A percentile compares a stretch with the other conserved stretches of the same genome.
phyloP scores from a whole-genome alignment of 2,329 filamentous ascomycete species.

The Fusarium pseudoanthophilum region DNA sequence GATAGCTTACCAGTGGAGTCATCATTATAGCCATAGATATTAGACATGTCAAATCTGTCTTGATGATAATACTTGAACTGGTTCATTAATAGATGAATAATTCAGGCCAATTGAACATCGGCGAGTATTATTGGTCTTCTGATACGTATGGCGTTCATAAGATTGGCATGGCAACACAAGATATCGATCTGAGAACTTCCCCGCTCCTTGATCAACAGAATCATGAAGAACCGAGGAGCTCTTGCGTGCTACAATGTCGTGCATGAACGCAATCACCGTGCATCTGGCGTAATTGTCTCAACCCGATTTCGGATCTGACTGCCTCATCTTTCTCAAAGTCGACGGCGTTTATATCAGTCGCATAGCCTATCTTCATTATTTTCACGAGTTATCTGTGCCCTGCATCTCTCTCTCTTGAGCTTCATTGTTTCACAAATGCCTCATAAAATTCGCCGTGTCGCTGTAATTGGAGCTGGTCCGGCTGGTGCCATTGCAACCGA shows the following conservation, averaged over 20 bases:
- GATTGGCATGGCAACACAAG: neutral
- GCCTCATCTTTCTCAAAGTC: neutral
- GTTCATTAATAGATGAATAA: too few species aligned
- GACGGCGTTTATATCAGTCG: neutral
- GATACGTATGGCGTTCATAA: neutral
- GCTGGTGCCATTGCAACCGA: conserved; percentile 33
- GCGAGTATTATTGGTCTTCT: too few species aligned
- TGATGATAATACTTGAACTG: rapidly evolving
- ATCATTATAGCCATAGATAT: neutral
- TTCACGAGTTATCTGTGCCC: neutral
- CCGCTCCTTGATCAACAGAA: neutral
- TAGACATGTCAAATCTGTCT: neutral
- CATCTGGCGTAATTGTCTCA: neutral
- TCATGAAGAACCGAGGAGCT: too few species aligned
- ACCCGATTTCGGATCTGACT: neutral
- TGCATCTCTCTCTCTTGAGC: rapidly evolving
- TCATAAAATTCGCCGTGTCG: neutral
- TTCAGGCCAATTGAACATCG: neutral
- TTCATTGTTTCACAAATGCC: neutral
- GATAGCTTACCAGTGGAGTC: too few species aligned
- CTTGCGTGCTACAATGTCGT: neutral
- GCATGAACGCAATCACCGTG: neutral
- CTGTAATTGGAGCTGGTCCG: conserved; percentile 31
- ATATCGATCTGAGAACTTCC: neutral
- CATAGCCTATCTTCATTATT: neutral